Evolutionary conservation across 768 basidiomycete species (phyloP).

Genomic region (Lepiota brunneoincarnata): DNA sequence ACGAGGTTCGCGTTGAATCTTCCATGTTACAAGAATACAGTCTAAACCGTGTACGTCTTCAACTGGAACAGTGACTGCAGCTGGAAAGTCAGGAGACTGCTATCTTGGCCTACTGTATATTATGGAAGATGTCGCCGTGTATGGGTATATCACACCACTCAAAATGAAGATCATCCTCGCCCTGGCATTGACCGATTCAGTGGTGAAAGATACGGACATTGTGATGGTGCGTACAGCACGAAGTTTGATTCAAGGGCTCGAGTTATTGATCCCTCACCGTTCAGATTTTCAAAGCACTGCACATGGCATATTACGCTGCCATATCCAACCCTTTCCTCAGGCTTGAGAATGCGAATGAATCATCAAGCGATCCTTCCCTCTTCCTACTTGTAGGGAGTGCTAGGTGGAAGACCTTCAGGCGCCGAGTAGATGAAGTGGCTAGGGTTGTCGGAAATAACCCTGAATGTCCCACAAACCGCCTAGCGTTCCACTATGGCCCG

Average conservation of each 20-base stretch:
- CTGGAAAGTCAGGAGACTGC: constrained; percentile 66
- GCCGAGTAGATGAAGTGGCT: constrained; percentile 73
- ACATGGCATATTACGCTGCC: constrained; percentile 82
- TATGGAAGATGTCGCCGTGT: constrained; percentile 93
- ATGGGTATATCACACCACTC: constrained; percentile 87
- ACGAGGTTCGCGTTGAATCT: constrained; percentile 56
- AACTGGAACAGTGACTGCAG: constrained; percentile 37
- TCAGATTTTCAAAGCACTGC: constrained; percentile 86
- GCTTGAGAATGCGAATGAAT: constrained; percentile 49
- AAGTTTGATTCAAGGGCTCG: background rate
- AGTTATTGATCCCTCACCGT: background rate
- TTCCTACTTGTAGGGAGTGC: constrained; percentile 58
- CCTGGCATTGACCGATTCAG: constrained; percentile 74
- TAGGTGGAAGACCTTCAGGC: constrained; percentile 69
- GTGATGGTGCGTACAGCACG: constrained; percentile 50
- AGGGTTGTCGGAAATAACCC: constrained; percentile 49
- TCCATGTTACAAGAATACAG: background rate
- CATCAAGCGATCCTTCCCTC: constrained; percentile 47
- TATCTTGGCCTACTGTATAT: constrained; percentile 85
- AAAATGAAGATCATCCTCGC: constrained; percentile 86
- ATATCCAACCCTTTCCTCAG: constrained; percentile 86
- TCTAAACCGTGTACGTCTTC: background rate
- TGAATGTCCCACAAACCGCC: constrained; percentile 21
- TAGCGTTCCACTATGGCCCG: constrained; percentile 8
- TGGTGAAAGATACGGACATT: constrained; percentile 79